Evolutionary conservation across 2,329 filamentous ascomycete species (phyloP), one percentile per base, ranked within the genome.

Genomic region (Aspergillus sojae): DNA sequence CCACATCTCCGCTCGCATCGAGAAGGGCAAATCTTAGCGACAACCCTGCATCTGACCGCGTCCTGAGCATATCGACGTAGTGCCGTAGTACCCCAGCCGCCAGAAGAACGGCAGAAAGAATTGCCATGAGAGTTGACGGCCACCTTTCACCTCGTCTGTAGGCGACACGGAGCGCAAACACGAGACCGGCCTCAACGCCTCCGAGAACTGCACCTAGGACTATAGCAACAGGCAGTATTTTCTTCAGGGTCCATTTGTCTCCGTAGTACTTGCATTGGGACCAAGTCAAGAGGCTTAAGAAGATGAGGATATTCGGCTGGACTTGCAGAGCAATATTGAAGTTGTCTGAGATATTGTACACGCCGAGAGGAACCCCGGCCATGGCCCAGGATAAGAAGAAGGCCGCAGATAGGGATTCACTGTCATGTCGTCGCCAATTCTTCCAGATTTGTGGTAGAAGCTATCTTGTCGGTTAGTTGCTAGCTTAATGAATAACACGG

Each of bases 311-410:
- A 68, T 87, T 84, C 2, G 85, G 83, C 70, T 87, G 84, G n/a
- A 87, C 78, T 41, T 79, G 76, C 1, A 87, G 71, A 2, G 85
- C 84, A 46, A 86, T 71, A 64, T 85, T 86, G 75, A 85, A 84
- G 19, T 81, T 70, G 58, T 82, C 79, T 0, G 83, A 82, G 41
- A 86, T 85, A 66, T 86, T 86, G 73, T 87, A 87, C 14, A 86
- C 84, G 2, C 89, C 89, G 0, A 91, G 79, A 0, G 89, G 89
- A 0, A 91, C 85, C 0, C 89, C 89, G 1, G 89, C 89, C 0
- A 88, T 87, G 84, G 71, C 71, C 71, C 89, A 91, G 2, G 91
- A 81, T 73, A 91, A 84, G 88, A 91, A 91, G 89, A 91, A 91
- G 0, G 86, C 86, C 0, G 86, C 83, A 57, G 91, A 88, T 0